Percentiles rank a stretch among this genome's conserved stretches.
phyloP scores from a whole-genome alignment of 2,329 filamentous ascomycete species.

The Neofusicoccum umdonicola region DNA sequence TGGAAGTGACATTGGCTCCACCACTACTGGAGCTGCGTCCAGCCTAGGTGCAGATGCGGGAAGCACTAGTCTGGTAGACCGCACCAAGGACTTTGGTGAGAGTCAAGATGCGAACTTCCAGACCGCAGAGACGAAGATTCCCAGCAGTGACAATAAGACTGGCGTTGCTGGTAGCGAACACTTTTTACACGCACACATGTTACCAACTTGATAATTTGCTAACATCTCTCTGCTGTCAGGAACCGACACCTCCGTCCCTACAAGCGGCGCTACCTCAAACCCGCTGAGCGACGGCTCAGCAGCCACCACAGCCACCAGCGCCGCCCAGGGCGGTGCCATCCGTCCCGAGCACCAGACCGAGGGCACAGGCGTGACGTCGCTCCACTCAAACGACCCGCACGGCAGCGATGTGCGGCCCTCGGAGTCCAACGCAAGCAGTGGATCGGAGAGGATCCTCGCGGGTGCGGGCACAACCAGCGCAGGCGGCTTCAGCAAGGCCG shows the following conservation, averaged over 20 bases:
- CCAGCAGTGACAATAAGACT: neutral
- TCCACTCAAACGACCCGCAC: conserved; percentile 27
- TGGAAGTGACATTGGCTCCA: neutral
- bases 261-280: neutral
- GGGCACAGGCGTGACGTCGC: conserved; percentile 30
- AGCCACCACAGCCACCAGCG: neutral
- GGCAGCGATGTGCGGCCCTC: conserved; percentile 30
- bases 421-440: conserved; percentile 20
- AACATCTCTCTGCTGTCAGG: no score
- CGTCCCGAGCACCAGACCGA: conserved; percentile 27
- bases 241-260: neutral
- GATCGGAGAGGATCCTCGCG: neutral
- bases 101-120: neutral
- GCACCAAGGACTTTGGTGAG: conserved; percentile 4
- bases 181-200: no score
- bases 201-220: no score
- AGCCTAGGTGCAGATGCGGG: neutral
- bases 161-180: neutral
- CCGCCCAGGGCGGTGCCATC: conserved; percentile 19
- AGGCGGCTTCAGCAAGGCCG: conserved; percentile 20
- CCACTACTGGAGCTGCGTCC: neutral
- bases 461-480: neutral
- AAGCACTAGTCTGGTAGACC: neutral
- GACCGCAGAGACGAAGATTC: neutral
- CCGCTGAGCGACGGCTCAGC: neutral